Evolutionary conservation across 257 asterid genomes (phyloP).

Genomic region (Solanum rostratum): DNA sequence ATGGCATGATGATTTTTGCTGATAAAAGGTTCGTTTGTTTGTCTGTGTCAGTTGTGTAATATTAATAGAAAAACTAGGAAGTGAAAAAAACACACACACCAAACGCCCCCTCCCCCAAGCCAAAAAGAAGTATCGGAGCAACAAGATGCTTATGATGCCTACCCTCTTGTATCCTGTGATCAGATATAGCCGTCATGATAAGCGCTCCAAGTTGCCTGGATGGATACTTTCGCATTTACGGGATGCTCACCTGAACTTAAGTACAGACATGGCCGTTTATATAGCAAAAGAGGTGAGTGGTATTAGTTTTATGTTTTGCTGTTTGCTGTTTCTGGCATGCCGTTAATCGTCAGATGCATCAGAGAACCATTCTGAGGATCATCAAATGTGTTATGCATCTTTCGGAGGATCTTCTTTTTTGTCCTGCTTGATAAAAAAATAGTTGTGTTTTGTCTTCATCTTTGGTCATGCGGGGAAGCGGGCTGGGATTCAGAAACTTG

Average conservation of each 20-base stretch:
- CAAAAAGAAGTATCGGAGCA: not conserved
- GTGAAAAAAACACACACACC: not conserved
- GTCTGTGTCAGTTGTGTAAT: not conserved
- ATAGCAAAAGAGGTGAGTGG: slow-evolving; percentile 81
- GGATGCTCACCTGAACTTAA: slow-evolving; percentile 91
- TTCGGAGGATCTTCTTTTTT: not conserved
- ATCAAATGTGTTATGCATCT: not conserved
- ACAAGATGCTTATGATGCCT: not conserved
- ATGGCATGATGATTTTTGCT: slow-evolving; percentile 99
- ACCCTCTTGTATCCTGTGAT: not conserved
- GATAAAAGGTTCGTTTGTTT: slow-evolving; percentile 67
- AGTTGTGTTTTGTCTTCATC: not conserved
- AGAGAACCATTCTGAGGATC: not conserved
- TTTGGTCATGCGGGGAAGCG: too few species aligned
- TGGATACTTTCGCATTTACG: slow-evolving; percentile 96
- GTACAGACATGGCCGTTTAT: slow-evolving; percentile 97
- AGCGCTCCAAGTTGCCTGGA: slow-evolving; percentile 90
- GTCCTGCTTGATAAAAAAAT: not conserved
- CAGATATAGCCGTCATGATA: slow-evolving; percentile 95
- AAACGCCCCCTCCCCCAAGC: too few species aligned
- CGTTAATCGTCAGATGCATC: not conserved
- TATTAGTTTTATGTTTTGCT: not conserved
- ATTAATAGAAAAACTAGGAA: not conserved
- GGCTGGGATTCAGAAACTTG: not conserved
- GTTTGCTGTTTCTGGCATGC: not conserved